These are phyloP conservation scores for Cordyceps javanica DNA, from an alignment of 2,329 filamentous ascomycete genomes.

Conservation along the genomic window DNA sequence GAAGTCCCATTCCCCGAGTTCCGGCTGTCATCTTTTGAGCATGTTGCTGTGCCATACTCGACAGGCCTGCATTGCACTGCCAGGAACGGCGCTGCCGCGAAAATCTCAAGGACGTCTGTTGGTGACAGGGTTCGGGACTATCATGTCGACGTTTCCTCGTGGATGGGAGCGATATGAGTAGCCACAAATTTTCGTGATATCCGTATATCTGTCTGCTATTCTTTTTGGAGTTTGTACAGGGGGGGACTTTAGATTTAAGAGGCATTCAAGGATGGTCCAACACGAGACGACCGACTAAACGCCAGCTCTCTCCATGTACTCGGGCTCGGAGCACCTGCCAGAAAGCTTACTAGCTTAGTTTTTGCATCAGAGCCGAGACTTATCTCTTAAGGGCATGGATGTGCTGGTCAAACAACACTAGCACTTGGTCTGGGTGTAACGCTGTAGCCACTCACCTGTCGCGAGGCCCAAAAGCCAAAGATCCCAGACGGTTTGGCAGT, in stretches of 20 bases:
- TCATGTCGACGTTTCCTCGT: background rate
- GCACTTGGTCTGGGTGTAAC: background rate
- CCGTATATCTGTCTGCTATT: background rate
- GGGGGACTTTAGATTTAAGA: background rate
- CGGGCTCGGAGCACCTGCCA: background rate
- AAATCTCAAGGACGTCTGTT: background rate
- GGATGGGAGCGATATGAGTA: too few species aligned
- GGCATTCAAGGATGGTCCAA: background rate
- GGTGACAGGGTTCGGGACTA: background rate
- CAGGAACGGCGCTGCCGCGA: background rate
- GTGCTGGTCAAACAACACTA: background rate
- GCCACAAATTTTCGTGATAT: background rate
- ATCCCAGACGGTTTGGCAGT: background rate
- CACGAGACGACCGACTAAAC: background rate
- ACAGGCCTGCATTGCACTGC: background rate
- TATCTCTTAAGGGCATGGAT: background rate
- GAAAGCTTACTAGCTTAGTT: slow-evolving; percentile 4
- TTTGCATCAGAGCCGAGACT: background rate
- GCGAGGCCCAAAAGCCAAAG: background rate
- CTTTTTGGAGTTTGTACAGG: background rate
- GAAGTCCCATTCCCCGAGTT: slow-evolving; percentile 19
- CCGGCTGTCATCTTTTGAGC: background rate
- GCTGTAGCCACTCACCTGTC: background rate
- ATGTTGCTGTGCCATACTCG: background rate
- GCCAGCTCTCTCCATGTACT: background rate